Evolutionary conservation across 1,284 basidiomycete species (phyloP), one percentile per base, ranked within the genome.

Genomic region (Lentinula novae-zelandiae): DNA sequence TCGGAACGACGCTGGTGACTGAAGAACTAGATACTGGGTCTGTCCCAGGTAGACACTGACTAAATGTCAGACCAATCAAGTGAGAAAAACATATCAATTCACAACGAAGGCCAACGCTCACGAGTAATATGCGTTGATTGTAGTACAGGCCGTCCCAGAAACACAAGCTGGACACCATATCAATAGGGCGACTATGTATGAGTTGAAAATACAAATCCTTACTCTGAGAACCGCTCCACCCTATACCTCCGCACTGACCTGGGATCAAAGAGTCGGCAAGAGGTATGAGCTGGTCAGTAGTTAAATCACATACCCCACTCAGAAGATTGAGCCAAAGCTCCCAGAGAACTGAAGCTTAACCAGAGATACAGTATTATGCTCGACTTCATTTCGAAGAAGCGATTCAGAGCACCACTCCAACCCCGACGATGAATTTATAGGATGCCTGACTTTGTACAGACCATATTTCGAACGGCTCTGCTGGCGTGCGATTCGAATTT

Each of bases 221-320:
- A 57, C 56, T 50, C 31, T 36, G 12, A 15, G 57, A 12, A n/a
- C 57, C 57, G 9, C n/a, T 58, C 57, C 57, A 58, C 22, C 57
- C 57, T 15, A 58, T 58, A 27, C 57, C 57, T 22, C 57, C 57
- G 13, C 57, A 58, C 46, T 58, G 57, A 22, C 57, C 57, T 58
- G 27, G 4, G 36, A n/a, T 27, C 8, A 42, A 10, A 44, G 1
- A n/a, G 13, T 13, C 5, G 22, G 9, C n/a, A 53, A 8, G 10
- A 9, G 13, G 5, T 2, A 44, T 36, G 10, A 17, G 12, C 15
- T 13, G 22, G 10, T 42, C 17, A 10, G 33, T 27, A 40, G 8
- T 15, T 20, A 13, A 22, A 20, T 12, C 17, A 6, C 15, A 56
- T 40, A 56, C 54, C 54, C 54, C 54, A 56, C 27, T 56, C 52